Evolutionary conservation across 495 filamentous ascomycete genomes (phyloP), one percentile per base, ranked within the genome.

Genomic region (Aspergillus leporis): DNA sequence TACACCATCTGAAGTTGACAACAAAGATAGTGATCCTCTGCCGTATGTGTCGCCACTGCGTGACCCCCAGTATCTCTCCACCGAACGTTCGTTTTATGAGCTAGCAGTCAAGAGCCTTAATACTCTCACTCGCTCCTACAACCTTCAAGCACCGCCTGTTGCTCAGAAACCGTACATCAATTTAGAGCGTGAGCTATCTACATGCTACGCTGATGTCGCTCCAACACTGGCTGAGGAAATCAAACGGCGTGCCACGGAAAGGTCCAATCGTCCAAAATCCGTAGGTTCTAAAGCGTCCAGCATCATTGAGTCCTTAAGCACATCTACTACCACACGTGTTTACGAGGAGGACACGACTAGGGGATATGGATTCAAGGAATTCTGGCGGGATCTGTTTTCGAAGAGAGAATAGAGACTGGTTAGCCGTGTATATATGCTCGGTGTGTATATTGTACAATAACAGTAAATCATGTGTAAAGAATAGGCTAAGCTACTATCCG

Each of bases 141-240:
- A 98, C 61, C 84, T 98, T 0, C 90, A 94, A 84, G 94, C 94
- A 0, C 94, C 94, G 0, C 85, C 89, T 31, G 82, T 96, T 0
- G 93, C 93, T 13, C 94, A 93, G 70, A 98, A 98, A 73, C 91
- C 94, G 1, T 98, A 98, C 65, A 90, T 91, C 68, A 86, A 79
- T 23, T 83, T 98, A 3, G 86, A 91, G 28, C 87, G 94, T 36
- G 94, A 98, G 69, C 76, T 98, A 12, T 81, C 78, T 22, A 78
- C 81, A 9, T 96, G 91, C 65, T 98, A 86, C 68, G 88, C 90
- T 0, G 92, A 96, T 54, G 85, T 96, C 4, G 94, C 94, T 1
- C 91, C 92, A 0, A 71, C 75, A 52, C 70, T 98, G 0, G 82
- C 90, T 0, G 77, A 80, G 9, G 85, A 85, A 55, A 96, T 98